Percentiles rank a stretch among this genome's conserved stretches.
These are phyloP conservation scores for Fonsecaea nubica DNA, from an alignment of 2,329 filamentous ascomycete species.

Conservation along the genomic window DNA sequence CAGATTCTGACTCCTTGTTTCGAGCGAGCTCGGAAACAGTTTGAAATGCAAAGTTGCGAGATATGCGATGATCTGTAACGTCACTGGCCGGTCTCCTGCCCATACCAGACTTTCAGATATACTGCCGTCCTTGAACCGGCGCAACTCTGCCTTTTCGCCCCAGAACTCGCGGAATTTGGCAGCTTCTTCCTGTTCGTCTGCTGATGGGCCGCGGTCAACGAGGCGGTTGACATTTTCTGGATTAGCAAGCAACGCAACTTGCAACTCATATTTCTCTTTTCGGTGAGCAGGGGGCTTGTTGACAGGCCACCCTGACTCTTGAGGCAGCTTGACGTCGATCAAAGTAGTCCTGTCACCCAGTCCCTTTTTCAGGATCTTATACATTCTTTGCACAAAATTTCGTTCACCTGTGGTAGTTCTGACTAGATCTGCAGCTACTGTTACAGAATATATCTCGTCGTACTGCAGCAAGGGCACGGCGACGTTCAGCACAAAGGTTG, in stretches of 20 bases:
- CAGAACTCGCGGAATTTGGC: constrained; percentile 87
- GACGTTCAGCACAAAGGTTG: constrained; percentile 75
- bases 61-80: constrained; percentile 80
- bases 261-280: constrained; percentile 50
- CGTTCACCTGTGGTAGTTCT: constrained; percentile 21
- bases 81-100: constrained; percentile 67
- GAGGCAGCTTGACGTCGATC: constrained; percentile 62
- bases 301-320: constrained; percentile 55
- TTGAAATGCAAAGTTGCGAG: constrained; percentile 73
- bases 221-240: constrained; percentile 73
- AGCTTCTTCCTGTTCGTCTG: constrained; percentile 83
- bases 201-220: constrained; percentile 86
- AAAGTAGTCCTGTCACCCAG: constrained; percentile 76
- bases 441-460: constrained; percentile 58
- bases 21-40: constrained; percentile 61
- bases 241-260: constrained; percentile 75
- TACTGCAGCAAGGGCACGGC: constrained; percentile 61
- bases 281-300: constrained; percentile 43
- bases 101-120: constrained; percentile 93
- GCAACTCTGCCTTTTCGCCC: constrained; percentile 90
- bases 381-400: constrained; percentile 57
- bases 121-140: constrained; percentile 92
- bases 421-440: constrained; percentile 21
- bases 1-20: constrained; percentile 60
- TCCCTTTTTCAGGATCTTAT: constrained; percentile 71